These are phyloP conservation scores for Syzygium malaccense DNA, from an alignment of 441 rosid species.

Conservation along the genomic window DNA sequence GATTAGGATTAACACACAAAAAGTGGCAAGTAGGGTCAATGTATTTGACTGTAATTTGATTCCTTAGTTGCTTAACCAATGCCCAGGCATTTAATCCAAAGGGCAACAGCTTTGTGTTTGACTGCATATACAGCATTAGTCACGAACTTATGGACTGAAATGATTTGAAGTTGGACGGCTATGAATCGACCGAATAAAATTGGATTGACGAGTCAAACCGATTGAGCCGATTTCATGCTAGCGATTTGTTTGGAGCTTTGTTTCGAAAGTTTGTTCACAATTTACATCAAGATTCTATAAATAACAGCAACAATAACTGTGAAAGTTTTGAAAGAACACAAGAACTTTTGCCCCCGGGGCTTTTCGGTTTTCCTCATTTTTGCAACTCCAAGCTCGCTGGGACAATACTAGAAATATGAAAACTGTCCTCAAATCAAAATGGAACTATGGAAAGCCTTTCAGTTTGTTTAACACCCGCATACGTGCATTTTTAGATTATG, in stretches of 20 bases:
- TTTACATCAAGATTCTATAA: too few relatives aligned
- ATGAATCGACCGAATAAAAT: neutral
- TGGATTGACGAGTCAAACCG: too few relatives aligned
- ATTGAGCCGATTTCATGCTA: too few relatives aligned
- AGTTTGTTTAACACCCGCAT: neutral
- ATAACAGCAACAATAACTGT: too few relatives aligned
- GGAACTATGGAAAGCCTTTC: neutral
- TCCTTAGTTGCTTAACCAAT: neutral
- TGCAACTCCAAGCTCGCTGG: too few relatives aligned
- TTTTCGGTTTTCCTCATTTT: too few relatives aligned
- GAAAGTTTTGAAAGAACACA: too few relatives aligned
- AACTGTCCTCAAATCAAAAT: too few relatives aligned
- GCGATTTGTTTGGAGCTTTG: too few relatives aligned
- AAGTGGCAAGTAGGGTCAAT: neutral
- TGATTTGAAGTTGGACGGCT: neutral
- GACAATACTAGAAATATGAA: too few relatives aligned
- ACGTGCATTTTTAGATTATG: neutral
- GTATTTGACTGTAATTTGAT: neutral
- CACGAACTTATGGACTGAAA: rapidly evolving
- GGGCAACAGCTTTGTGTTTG: neutral
- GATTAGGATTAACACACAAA: neutral
- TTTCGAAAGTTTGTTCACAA: too few relatives aligned
- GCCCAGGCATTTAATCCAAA: neutral
- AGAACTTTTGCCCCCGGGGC: too few relatives aligned
- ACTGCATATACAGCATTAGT: neutral